phyloP scores from a whole-genome alignment of 129 eudicot genomes.

The Glebionis coronaria region DNA sequence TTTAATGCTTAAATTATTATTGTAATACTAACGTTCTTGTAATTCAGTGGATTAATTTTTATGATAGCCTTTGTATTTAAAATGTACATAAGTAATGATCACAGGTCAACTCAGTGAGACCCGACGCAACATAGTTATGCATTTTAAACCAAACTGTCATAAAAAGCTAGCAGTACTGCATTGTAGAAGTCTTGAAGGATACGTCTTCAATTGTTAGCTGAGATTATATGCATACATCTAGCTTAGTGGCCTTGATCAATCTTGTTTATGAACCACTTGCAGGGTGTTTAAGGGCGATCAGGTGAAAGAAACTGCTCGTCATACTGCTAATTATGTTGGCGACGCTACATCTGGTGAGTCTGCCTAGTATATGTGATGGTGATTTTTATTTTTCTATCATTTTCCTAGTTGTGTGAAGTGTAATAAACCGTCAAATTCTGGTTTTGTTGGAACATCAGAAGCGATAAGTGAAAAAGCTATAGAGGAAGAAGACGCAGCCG shows the following conservation, averaged over 20 bases:
- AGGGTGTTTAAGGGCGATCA: slow-evolving; percentile 23
- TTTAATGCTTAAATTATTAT: no score
- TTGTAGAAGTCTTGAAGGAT: no score
- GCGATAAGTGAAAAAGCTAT: slow-evolving; percentile 19
- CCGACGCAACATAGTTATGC: no score
- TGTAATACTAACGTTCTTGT: no score
- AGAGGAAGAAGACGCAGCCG: slow-evolving; percentile 27
- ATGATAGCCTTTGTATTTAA: no score
- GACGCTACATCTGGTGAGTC: slow-evolving; percentile 16
- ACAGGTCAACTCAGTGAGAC: no score
- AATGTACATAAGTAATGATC: no score
- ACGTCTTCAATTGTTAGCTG: no score
- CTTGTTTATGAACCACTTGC: not conserved
- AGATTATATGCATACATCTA: not conserved
- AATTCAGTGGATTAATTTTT: no score
- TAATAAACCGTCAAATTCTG: not conserved
- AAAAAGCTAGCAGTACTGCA: no score
- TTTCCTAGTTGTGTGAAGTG: not conserved
- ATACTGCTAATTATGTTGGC: not conserved
- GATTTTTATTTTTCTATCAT: not conserved
- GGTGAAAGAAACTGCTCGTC: not conserved
- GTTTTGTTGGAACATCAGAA: slow-evolving; percentile 7
- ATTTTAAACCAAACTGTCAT: no score
- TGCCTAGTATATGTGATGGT: not conserved
- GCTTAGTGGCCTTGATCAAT: no score